phyloP scores from a whole-genome alignment of 257 asterid species.

The Thymus quinquecostatus region DNA sequence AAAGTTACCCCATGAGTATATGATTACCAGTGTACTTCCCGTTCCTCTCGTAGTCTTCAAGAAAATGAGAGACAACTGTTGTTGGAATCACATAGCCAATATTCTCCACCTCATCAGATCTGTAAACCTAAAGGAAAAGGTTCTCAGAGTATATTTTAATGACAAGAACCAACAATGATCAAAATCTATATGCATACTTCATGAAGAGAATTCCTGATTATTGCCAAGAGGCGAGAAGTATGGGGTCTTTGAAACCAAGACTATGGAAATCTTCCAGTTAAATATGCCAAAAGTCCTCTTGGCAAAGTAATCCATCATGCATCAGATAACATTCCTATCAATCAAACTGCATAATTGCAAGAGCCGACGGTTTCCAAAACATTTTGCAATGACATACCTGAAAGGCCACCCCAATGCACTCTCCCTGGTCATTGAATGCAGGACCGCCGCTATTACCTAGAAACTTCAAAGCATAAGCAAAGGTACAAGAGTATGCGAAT shows the following conservation, averaged over 20 bases:
- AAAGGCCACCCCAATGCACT: conserved; percentile 98
- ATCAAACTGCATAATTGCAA: conserved; percentile 14
- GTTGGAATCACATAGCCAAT: conserved; percentile 96
- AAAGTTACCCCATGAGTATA: not conserved
- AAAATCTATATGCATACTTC: conserved; percentile 57
- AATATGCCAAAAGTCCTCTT: conserved; percentile 16
- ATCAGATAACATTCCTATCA: conserved; percentile 21
- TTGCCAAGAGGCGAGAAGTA: conserved; percentile 19
- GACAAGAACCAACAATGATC: conserved; percentile 13
- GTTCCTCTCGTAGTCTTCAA: conserved; percentile 86
- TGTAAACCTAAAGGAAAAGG: conserved; percentile 76
- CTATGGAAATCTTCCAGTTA: conserved; percentile 20
- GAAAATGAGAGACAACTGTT: conserved; percentile 92
- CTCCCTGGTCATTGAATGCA: conserved; percentile 93
- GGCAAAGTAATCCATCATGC: conserved; percentile 18
- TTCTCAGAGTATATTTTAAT: conserved; percentile 42
- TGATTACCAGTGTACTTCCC: conserved; percentile 83
- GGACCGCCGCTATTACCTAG: conserved; percentile 99
- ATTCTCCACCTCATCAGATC: conserved; percentile 95
- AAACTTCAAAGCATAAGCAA: conserved; percentile 36
- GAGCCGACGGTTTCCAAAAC: conserved; percentile 1
- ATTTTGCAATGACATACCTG: conserved; percentile 58
- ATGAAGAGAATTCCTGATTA: conserved; percentile 6
- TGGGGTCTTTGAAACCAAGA: conserved; percentile 18
- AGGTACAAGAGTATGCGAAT: not conserved